phyloP scores from a whole-genome alignment of 2,329 filamentous ascomycete genomes.

The Fusarium foetens region DNA sequence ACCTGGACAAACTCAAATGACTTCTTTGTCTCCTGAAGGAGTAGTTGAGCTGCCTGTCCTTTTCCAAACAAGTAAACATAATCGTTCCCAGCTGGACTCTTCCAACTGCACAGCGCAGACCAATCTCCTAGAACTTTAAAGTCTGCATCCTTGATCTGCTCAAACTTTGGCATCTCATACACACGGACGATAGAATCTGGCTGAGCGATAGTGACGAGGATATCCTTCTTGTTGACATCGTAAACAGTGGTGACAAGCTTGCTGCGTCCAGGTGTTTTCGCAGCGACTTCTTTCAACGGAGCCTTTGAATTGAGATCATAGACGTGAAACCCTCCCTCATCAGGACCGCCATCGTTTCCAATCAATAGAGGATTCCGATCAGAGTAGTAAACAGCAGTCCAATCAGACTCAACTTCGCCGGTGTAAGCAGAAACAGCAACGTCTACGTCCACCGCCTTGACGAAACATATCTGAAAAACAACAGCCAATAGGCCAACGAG shows the following conservation, averaged over 20 bases:
- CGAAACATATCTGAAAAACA: constrained; percentile 27
- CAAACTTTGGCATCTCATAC: constrained; percentile 49
- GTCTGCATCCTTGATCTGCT: constrained; percentile 47
- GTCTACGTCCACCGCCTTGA: constrained; percentile 34
- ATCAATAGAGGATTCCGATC: constrained; percentile 50
- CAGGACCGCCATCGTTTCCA: constrained; percentile 58
- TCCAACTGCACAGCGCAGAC: constrained; percentile 59
- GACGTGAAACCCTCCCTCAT: constrained; percentile 55
- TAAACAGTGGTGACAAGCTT: constrained; percentile 56
- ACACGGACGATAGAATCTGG: constrained; percentile 55
- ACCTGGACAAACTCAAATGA: constrained; percentile 53
- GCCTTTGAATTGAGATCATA: constrained; percentile 49
- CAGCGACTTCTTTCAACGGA: constrained; percentile 46
- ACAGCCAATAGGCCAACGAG: constrained; percentile 38
- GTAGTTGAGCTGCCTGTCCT: constrained; percentile 50
- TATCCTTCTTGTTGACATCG: constrained; percentile 49
- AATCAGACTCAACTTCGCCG: constrained; percentile 54
- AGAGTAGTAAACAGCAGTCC: constrained; percentile 54
- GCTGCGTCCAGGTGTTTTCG: constrained; percentile 54
- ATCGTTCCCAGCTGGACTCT: constrained; percentile 52
- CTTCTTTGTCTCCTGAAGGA: constrained; percentile 47
- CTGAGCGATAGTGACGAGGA: constrained; percentile 55
- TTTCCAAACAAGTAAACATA: constrained; percentile 61
- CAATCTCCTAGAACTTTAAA: constrained; percentile 56
- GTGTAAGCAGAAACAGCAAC: constrained; percentile 50